Percentiles rank a stretch among this genome's conserved stretches.
Evolutionary conservation across 2,329 filamentous ascomycete genomes (phyloP).

Genomic region (Trichoderma polysporum): DNA sequence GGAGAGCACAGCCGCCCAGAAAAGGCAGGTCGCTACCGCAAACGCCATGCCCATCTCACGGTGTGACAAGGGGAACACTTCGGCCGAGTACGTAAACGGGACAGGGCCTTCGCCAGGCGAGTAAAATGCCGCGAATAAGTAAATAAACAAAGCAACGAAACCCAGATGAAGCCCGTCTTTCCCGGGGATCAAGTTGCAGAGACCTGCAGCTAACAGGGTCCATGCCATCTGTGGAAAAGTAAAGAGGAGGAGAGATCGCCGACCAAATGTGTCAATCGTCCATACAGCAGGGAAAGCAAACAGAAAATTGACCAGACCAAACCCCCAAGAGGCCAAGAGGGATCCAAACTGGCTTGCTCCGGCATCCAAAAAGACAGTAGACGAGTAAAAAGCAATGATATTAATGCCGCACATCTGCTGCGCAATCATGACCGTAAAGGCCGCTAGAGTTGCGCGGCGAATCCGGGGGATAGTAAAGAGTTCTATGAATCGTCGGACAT

Average conservation of each 20-base stretch:
- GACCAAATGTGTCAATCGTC: conserved; percentile 59
- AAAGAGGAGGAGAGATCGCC: conserved; percentile 48
- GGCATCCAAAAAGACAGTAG: conserved; percentile 59
- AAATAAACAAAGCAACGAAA: conserved; percentile 58
- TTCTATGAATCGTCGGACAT: conserved; percentile 61
- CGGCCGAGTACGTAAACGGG: conserved; percentile 66
- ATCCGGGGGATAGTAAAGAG: conserved; percentile 69
- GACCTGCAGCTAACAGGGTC: conserved; percentile 41
- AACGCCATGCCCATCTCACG: conserved; percentile 71
- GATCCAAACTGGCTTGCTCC: conserved; percentile 57
- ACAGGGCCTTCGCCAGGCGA: conserved; percentile 62
- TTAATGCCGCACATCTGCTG: conserved; percentile 72
- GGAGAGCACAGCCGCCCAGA: conserved; percentile 59
- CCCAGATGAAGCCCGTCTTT: conserved; percentile 34
- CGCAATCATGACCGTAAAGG: conserved; percentile 77
- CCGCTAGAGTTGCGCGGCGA: conserved; percentile 71
- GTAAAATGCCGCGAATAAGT: conserved; percentile 54
- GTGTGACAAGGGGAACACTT: conserved; percentile 69
- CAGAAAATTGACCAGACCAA: conserved; percentile 58
- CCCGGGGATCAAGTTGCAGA: conserved; percentile 53
- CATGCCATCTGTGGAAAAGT: conserved; percentile 46
- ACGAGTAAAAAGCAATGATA: conserved; percentile 75
- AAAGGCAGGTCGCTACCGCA: conserved; percentile 64
- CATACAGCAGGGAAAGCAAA: conserved; percentile 59
- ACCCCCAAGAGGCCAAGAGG: conserved; percentile 58